These are phyloP conservation scores for Aaosphaeria pasadenensis DNA, from an alignment of 2,329 filamentous ascomycete genomes.

Conservation along the genomic window DNA sequence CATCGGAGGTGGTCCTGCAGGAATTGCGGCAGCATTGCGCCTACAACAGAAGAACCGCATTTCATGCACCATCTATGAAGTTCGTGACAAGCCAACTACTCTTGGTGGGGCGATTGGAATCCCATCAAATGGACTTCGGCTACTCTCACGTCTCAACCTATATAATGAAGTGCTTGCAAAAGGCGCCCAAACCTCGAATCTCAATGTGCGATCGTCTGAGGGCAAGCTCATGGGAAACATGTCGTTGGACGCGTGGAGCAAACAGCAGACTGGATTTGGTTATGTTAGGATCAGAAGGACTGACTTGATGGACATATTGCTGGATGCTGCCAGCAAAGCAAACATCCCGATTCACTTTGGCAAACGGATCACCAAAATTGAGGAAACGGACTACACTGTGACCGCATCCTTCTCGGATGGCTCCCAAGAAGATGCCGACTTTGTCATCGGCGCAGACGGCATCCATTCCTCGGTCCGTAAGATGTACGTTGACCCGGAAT, in stretches of 20 bases:
- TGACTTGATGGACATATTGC: slow-evolving; percentile 40
- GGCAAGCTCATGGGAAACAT: slow-evolving; percentile 31
- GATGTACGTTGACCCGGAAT: slow-evolving; percentile 35
- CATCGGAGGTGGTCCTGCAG: slow-evolving; percentile 22
- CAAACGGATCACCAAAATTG: slow-evolving; percentile 37
- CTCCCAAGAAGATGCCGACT: slow-evolving; percentile 28
- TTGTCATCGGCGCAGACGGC: slow-evolving; percentile 41
- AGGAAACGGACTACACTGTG: slow-evolving; percentile 31
- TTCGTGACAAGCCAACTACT: slow-evolving; percentile 40
- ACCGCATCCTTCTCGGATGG: slow-evolving; percentile 40
- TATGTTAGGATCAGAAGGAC: slow-evolving; percentile 39
- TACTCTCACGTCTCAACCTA: slow-evolving; percentile 42
- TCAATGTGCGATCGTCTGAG: slow-evolving; percentile 42
- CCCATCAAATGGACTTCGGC: slow-evolving; percentile 43
- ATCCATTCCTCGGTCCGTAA: slow-evolving; percentile 40
- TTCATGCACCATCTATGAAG: slow-evolving; percentile 25
- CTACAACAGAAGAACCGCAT: slow-evolving; percentile 10
- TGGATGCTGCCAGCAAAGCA: slow-evolving; percentile 34
- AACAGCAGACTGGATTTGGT: slow-evolving; percentile 40
- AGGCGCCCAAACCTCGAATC: slow-evolving; percentile 33
- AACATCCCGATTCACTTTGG: slow-evolving; percentile 39
- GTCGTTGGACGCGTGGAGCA: slow-evolving; percentile 22
- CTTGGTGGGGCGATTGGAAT: slow-evolving; percentile 45
- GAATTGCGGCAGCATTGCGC: slow-evolving; percentile 15
- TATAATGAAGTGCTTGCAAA: slow-evolving; percentile 36